Evolutionary conservation across 176 grass and related monocot species (phyloP).

Genomic region (Oryza coarctata): DNA sequence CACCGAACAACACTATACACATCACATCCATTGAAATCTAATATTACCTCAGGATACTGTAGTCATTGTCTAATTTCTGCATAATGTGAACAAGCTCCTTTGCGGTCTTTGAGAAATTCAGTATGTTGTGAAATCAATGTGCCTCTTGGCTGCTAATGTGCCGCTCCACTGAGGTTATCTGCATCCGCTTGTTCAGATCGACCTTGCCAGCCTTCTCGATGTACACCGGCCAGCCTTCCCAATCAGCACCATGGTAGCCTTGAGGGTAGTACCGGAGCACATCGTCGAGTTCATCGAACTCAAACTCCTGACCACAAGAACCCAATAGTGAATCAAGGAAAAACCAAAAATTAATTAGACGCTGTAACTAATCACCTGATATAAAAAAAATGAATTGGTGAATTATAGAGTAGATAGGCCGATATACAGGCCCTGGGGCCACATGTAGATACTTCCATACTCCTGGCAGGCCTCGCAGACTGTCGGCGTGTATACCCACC

Average conservation of each 20-base stretch:
- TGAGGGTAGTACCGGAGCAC: constrained; percentile 63
- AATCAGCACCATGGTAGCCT: constrained; percentile 60
- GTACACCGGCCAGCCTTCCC: constrained; percentile 59
- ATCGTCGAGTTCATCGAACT: constrained; percentile 48
- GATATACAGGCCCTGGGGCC: no score
- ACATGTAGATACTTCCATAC: no score
- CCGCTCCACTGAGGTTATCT: constrained; percentile 56
- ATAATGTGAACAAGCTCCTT: no score
- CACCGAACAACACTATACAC: no score
- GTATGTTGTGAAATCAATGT: constrained; percentile 63
- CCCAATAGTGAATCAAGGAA: not conserved
- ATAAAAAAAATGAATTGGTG: no score
- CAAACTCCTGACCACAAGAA: constrained; percentile 50
- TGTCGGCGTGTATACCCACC: no score
- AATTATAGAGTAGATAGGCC: no score
- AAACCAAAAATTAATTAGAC: not conserved
- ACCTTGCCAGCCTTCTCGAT: constrained; percentile 61
- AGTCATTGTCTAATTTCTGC: constrained; percentile 61
- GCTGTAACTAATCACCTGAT: no score
- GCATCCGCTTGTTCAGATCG: constrained; percentile 58
- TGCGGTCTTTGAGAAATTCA: constrained; percentile 68
- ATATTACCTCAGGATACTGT: not conserved
- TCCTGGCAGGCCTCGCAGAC: no score
- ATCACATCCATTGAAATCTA: no score
- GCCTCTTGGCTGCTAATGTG: constrained; percentile 62